phyloP scores from a whole-genome alignment of 1,284 basidiomycete species.

The Pascua sp. region DNA sequence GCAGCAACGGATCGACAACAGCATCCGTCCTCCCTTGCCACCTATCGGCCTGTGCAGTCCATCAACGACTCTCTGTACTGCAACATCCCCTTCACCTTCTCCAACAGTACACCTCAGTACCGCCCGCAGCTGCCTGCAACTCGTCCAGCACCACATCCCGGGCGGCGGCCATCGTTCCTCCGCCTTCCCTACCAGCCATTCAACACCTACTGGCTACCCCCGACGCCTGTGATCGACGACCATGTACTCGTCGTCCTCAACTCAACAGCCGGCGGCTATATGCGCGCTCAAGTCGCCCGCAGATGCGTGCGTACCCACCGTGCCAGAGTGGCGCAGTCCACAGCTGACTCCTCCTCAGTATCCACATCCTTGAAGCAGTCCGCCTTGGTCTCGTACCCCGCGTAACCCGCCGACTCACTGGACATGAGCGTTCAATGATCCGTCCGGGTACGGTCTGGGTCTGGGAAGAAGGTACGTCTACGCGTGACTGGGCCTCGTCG shows the following conservation, averaged over 20 bases:
- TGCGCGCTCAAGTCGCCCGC: conserved; percentile 45
- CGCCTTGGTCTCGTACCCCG: conserved; percentile 80
- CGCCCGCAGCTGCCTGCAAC: background rate
- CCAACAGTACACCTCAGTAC: background rate
- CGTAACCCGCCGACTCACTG: conserved; percentile 84
- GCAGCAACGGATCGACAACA: background rate
- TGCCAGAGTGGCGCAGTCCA: background rate
- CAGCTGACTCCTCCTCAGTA: conserved; percentile 26
- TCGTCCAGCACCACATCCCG: background rate
- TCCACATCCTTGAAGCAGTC: conserved; percentile 91
- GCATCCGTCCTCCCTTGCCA: no score
- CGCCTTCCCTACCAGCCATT: background rate
- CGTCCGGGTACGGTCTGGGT: conserved; percentile 90
- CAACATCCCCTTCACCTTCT: background rate
- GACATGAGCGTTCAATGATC: conserved; percentile 86
- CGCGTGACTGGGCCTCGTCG: no score
- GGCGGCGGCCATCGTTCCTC: background rate
- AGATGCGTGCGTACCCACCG: conserved; percentile 41
- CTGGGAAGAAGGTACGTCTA: conserved; percentile 84
- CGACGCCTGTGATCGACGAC: conserved; percentile 4
- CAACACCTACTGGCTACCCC: background rate
- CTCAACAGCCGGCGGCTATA: conserved; percentile 46
- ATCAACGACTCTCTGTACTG: no score
- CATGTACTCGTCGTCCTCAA: conserved; percentile 39
- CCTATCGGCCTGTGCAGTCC: no score